Base-by-base conservation (phyloP, 306 rosid species). In the Nissolia schottii region DNA sequence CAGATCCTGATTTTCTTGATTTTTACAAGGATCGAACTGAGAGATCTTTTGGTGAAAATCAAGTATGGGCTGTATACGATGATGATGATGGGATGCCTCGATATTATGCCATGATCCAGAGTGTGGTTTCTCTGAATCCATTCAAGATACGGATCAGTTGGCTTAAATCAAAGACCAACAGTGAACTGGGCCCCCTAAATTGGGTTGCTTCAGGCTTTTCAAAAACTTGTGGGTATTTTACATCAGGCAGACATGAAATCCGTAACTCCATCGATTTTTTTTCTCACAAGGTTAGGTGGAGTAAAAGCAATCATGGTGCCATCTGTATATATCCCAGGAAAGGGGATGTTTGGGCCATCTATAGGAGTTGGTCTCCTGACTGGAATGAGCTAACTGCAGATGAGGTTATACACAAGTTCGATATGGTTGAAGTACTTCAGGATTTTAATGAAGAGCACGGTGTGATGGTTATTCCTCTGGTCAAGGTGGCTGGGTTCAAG, bases 331-430 rank as follows among this genome's bases (percentile, higher is more conserved):
- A 87, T 74, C 97, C 96, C 61, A 86, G 79, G 70, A 91, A 84
- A 68, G 96, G 97, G 22, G 95, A 94, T 67, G 95, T 94, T 81
- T 91, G 97, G 97, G 97, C 99, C 67, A 80, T 94, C 27, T 94
- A 89, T 77, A 76, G 86, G 83, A 89, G 89, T 62, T 91, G 99
- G 99, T 87, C 97, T 35, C 85, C 84, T 20, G 84, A 83, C 43
- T 94, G 99, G 99, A 84, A 94, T 64, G 99, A 86, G 60, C 77
- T 85, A 38, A 91, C 94, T 22, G 70, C 87, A 0, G 82, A 82
- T 35, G 91, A 89, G 71, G 92, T 83, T 59, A 85, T 82, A 31
- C 90, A 84, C 70, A 79, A 85, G 80, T 89, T 86, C 55, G 93
- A 89, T 61, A 83, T 94, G 91, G 93, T 94, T 49, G 93, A 94